A percentile compares a stretch with the other conserved stretches of the same genome.
Conservation (phyloP, 176 grass and related monocot genomes). For the Luzula sylvatica region DNA sequence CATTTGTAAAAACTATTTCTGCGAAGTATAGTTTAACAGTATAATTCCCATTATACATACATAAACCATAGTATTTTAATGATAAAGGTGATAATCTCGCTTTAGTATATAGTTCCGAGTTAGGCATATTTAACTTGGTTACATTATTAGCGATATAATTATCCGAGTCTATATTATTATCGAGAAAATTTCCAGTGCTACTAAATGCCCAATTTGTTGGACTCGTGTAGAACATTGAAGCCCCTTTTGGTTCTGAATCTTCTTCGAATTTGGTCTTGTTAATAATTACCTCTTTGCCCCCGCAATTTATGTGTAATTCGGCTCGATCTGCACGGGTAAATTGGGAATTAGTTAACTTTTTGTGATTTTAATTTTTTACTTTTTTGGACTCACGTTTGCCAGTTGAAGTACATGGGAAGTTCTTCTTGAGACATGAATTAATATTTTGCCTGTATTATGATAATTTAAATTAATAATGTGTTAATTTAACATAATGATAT, state of each 20-base stretch:
- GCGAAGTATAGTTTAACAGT: constrained; percentile 69
- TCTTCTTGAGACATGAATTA: constrained; percentile 55
- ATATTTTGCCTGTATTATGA: constrained; percentile 34
- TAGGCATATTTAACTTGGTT: constrained; percentile 38
- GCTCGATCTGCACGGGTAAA: constrained; percentile 33
- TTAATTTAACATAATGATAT: too few species aligned
- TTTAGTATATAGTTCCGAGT: constrained; percentile 56
- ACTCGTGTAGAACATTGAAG: constrained; percentile 32
- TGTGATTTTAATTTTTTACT: neutral
- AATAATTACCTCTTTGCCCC: constrained; percentile 50
- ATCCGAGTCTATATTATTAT: constrained; percentile 56
- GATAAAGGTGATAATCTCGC: constrained; percentile 84
- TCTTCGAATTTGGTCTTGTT: constrained; percentile 57
- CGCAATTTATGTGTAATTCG: constrained; percentile 78
- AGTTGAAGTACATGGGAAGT: constrained; percentile 67
- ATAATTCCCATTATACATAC: constrained; percentile 73
- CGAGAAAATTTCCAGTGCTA: constrained; percentile 88
- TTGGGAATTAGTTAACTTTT: neutral
- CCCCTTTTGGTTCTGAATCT: constrained; percentile 53
- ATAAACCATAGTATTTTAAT: constrained; percentile 84
- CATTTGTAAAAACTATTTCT: constrained; percentile 71
- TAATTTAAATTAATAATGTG: neutral
- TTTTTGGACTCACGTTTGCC: constrained; percentile 39
- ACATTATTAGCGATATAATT: constrained; percentile 50
- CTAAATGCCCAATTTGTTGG: constrained; percentile 78